These are phyloP conservation scores for Phytophthora litchii DNA, from an alignment of 352 stramenopile genomes.

Conservation along the genomic window DNA sequence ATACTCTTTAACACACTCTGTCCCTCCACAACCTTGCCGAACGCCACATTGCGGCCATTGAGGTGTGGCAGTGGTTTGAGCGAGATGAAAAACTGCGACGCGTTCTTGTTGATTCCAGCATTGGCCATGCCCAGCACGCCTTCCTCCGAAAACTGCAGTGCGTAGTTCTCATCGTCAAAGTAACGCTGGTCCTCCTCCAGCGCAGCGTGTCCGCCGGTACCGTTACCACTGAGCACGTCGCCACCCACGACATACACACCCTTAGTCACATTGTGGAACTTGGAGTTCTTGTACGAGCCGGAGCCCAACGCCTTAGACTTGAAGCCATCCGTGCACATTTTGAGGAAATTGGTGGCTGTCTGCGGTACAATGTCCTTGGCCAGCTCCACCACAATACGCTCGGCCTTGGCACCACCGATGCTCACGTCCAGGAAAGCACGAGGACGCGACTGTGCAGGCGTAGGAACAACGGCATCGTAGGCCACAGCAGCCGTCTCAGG, in stretches of 20 bases:
- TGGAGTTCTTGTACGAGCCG: constrained; percentile 84
- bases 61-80: constrained; percentile 81
- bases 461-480: constrained; percentile 74
- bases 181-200: constrained; percentile 69
- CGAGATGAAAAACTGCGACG: constrained; percentile 99
- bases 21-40: constrained; percentile 87
- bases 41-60: constrained; percentile 88
- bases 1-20: constrained; percentile 86
- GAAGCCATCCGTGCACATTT: constrained; percentile 76
- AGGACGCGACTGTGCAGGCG: constrained; percentile 57
- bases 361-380: constrained; percentile 83
- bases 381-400: constrained; percentile 84
- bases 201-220: constrained; percentile 79
- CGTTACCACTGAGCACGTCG: constrained; percentile 76
- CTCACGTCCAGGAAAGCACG: constrained; percentile 84
- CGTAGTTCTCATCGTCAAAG: constrained; percentile 90
- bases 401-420: constrained; percentile 75
- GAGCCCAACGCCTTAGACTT: constrained; percentile 57
- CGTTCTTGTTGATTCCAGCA: constrained; percentile 97
- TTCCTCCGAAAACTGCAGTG: constrained; percentile 84
- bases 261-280: constrained; percentile 89
- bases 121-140: constrained; percentile 97
- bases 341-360: constrained; percentile 79
- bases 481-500: constrained; percentile 51
- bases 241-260: constrained; percentile 75